Base-by-base conservation (phyloP, 495 filamentous ascomycete genomes). In the Cercophora scortea region DNA sequence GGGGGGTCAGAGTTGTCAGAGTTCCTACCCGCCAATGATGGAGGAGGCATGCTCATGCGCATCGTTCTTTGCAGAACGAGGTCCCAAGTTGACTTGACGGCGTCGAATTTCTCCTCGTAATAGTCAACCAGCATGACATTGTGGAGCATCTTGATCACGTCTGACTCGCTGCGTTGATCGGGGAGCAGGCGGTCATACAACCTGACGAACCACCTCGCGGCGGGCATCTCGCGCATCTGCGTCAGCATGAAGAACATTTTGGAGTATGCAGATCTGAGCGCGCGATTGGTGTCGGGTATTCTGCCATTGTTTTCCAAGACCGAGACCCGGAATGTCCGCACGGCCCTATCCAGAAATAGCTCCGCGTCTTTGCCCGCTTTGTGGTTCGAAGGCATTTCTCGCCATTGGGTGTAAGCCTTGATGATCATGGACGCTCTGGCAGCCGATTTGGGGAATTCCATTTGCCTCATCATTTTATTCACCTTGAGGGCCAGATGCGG, bases 21-120 rank as follows among this genome's bases (percentile, higher is more conserved):
- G 41, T 2, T 55, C n/a, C n/a, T n/a, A n/a, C n/a, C n/a, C 42
- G 12, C 52, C 36, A 10, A 43, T 43, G n/a, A 32, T 32, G 9
- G 19, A 11, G 12, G 44, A 51, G 2, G 56, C 39, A 17, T 7
- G 6, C 18, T 18, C 17, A 3, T 1, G 77, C 46, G 79, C 60
- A 35, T 67, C 64, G 35, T 71, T 71, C 52, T 76, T 25, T 70
- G 56, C 32, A 84, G 68, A 6, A 80, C 74, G 25, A 87, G 64
- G 4, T 79, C 52, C 89, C 89, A 94, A 39, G 75, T 85, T 51
- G 78, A 62, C 45, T 79, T 76, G 25, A 90, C 81, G 42, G 79
- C 75, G 19, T 78, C 69, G 52, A 77, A 76, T 34, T 85, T 71
- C 8, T 69, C 60, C 17, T 79, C 79, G 35, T 73, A 68, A 18